These are phyloP conservation scores for Starmerella apis DNA, from an alignment of 805 yeast species.

Conservation along the genomic window DNA sequence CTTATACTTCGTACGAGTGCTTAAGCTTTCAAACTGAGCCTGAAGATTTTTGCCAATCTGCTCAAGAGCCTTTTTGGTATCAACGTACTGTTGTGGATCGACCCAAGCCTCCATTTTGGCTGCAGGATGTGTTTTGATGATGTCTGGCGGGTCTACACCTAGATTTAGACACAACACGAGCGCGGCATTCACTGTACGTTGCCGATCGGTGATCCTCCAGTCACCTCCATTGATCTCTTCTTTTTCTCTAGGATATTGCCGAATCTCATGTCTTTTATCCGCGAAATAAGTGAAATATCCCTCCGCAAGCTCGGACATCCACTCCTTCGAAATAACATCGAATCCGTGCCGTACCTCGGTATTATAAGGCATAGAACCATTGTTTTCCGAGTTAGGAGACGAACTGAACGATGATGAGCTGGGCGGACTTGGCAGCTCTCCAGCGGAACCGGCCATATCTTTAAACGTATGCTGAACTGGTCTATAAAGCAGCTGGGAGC, in stretches of 20 bases:
- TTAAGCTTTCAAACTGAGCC: slow-evolving; percentile 76
- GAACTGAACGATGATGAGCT: background rate
- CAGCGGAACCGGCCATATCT: slow-evolving; percentile 2
- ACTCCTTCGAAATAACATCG: slow-evolving; percentile 23
- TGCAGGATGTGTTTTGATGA: slow-evolving; percentile 83
- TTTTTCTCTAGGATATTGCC: slow-evolving; percentile 61
- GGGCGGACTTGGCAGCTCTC: slow-evolving; percentile 4
- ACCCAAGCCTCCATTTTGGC: slow-evolving; percentile 90
- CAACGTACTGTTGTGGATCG: slow-evolving; percentile 72
- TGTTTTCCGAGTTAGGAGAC: background rate
- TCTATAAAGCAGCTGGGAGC: background rate
- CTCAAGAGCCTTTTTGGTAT: slow-evolving; percentile 82
- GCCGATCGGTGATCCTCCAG: slow-evolving; percentile 90
- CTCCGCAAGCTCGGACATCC: slow-evolving; percentile 29
- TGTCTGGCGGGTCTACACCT: slow-evolving; percentile 97
- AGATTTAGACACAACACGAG: slow-evolving; percentile 78
- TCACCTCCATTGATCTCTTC: slow-evolving; percentile 50
- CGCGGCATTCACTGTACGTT: slow-evolving; percentile 88
- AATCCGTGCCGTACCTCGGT: slow-evolving; percentile 49
- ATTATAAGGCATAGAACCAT: slow-evolving; percentile 22
- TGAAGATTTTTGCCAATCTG: slow-evolving; percentile 82
- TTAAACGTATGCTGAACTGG: background rate
- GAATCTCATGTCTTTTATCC: slow-evolving; percentile 83
- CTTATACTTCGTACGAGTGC: slow-evolving; percentile 78
- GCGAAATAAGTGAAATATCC: slow-evolving; percentile 77